phyloP scores from a whole-genome alignment of 2,329 filamentous ascomycete genomes.

The Penicillium sclerotiorum region DNA sequence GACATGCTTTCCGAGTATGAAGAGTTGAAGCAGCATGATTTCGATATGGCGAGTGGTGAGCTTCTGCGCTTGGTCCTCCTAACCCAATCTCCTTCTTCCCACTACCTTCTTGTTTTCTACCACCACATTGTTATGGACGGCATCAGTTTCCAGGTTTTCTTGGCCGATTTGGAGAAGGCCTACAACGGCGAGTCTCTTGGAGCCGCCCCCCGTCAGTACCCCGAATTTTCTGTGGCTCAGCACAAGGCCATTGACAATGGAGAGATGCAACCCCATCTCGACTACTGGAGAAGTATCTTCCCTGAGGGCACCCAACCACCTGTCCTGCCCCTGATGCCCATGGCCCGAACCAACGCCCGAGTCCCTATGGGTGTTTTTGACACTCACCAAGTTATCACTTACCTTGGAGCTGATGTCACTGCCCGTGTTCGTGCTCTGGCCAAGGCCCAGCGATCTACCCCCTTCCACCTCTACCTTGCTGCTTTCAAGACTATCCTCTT shows the following conservation, averaged over 20 bases:
- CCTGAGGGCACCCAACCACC: neutral
- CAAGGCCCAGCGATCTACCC: conserved; percentile 15
- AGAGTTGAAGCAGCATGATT: neutral
- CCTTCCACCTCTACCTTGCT: conserved; percentile 42
- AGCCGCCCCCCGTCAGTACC: conserved; percentile 3
- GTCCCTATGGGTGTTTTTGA: conserved; percentile 1
- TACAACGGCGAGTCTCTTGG: conserved; percentile 3
- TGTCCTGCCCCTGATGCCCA: conserved; percentile 1
- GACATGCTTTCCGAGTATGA: neutral
- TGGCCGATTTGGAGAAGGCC: conserved; percentile 22
- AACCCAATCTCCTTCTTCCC: conserved; percentile 7
- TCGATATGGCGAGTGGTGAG: neutral
- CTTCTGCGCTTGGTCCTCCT: neutral
- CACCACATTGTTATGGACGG: conserved; percentile 42
- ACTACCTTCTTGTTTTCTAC: conserved; percentile 27
- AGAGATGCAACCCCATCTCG: neutral
- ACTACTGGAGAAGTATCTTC: conserved; percentile 4
- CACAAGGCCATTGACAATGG: neutral
- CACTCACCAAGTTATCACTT: conserved; percentile 12
- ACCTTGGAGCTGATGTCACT: conserved; percentile 10
- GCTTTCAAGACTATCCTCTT: conserved; percentile 35
- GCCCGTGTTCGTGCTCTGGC: conserved; percentile 17
- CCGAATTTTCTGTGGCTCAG: conserved; percentile 5
- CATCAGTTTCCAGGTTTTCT: conserved; percentile 26
- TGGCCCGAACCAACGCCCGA: neutral